phyloP scores from a whole-genome alignment of 805 yeast genomes.

The Danielozyma ontarioensis region DNA sequence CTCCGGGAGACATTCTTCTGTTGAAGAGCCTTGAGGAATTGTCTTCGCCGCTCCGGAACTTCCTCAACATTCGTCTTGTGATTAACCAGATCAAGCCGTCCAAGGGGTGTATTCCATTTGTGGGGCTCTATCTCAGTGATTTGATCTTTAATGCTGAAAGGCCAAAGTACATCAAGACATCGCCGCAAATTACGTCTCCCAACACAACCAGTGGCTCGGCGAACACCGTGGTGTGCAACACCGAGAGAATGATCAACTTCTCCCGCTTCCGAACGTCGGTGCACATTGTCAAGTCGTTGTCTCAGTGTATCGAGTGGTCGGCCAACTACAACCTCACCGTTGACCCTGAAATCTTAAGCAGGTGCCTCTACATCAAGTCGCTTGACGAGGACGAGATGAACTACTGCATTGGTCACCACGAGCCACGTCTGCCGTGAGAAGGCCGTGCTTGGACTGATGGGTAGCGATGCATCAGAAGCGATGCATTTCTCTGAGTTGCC shows the following conservation, averaged over 20 bases:
- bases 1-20: constrained; percentile 65
- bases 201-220: constrained; percentile 4
- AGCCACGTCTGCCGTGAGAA: too few species aligned
- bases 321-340: constrained; percentile 52
- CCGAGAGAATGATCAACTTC: constrained; percentile 58
- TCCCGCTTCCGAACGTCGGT: constrained; percentile 74
- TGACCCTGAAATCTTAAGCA: constrained; percentile 66
- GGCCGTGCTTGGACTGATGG: too few species aligned
- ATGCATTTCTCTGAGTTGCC: too few species aligned
- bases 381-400: constrained; percentile 70
- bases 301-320: constrained; percentile 85
- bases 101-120: constrained; percentile 83
- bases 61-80: constrained; percentile 58
- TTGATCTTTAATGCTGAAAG: constrained; percentile 68
- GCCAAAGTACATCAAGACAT: constrained; percentile 41
- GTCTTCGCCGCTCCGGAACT: constrained; percentile 72
- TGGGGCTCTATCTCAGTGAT: constrained; percentile 82
- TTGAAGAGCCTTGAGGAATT: constrained; percentile 66
- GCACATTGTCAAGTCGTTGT: constrained; percentile 66
- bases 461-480: too few species aligned
- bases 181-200: background rate
- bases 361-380: constrained; percentile 76
- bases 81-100: constrained; percentile 56
- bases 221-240: constrained; percentile 7
- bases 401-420: constrained; percentile 15